These are phyloP conservation scores for Mycena haematopus DNA, from an alignment of 768 basidiomycete genomes.

Conservation along the genomic window DNA sequence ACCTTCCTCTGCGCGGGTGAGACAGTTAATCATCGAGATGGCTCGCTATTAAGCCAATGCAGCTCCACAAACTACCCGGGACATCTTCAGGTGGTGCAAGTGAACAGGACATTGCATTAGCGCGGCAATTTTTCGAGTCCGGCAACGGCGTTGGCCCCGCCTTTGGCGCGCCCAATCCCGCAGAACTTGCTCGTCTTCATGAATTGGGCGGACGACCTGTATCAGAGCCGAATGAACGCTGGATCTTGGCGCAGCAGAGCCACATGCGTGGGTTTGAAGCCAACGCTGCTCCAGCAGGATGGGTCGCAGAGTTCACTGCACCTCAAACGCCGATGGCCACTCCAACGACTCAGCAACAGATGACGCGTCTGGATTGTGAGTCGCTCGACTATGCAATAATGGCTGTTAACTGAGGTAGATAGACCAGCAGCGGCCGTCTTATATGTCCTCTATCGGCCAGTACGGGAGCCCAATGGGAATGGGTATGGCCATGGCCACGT, in stretches of 20 bases:
- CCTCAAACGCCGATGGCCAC: slow-evolving; percentile 34
- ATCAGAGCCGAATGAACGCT: slow-evolving; percentile 55
- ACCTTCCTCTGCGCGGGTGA: slow-evolving; percentile 73
- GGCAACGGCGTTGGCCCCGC: slow-evolving; percentile 37
- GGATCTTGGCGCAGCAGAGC: slow-evolving; percentile 58
- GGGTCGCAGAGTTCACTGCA: slow-evolving; percentile 64
- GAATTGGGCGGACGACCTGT: slow-evolving; percentile 32
- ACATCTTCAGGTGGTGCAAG: slow-evolving; percentile 54
- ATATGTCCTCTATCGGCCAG: slow-evolving; percentile 42
- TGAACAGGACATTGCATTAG: slow-evolving; percentile 74
- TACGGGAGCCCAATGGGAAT: slow-evolving; percentile 43
- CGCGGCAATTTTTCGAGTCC: slow-evolving; percentile 80
- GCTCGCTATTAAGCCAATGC: slow-evolving; percentile 12
- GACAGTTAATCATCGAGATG: slow-evolving; percentile 27
- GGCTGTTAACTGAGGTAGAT: not conserved
- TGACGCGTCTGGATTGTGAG: slow-evolving; percentile 48
- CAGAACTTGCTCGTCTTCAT: slow-evolving; percentile 33
- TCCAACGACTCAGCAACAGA: slow-evolving; percentile 43
- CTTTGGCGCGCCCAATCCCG: slow-evolving; percentile 32
- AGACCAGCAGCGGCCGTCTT: slow-evolving; percentile 52
- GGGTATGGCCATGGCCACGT: slow-evolving; percentile 38
- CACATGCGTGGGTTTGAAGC: slow-evolving; percentile 46
- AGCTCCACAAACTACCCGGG: slow-evolving; percentile 82
- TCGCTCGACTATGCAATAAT: slow-evolving; percentile 1
- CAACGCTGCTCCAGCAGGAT: slow-evolving; percentile 43